Base-by-base conservation (phyloP, 768 basidiomycete genomes). In the Auricularia heimuer region DNA sequence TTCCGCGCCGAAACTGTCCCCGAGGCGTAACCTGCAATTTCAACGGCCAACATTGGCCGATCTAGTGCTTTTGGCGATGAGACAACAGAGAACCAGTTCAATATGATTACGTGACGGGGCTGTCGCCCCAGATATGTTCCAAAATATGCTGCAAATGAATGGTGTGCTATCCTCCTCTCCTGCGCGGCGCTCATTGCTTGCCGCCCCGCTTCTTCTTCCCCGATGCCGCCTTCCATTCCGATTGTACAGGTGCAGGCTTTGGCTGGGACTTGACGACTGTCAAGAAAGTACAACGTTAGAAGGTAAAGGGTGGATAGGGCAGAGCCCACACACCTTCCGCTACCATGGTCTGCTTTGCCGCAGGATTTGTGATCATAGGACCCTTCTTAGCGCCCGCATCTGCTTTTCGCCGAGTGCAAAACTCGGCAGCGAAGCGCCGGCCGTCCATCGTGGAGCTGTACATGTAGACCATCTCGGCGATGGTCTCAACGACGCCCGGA, bases 391-490 rank as follows among this genome's bases (percentile, higher is more conserved):
- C 78, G 39, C 72, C 73, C 0, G 86, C 89, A 73, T 98, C 96
- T 21, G 82, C 83, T 77, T 94, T 95, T 62, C 97, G 88, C 72
- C 85, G 91, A 67, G 81, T 83, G 63, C 94, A 85, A 71, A 92
- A 99, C 69, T 98, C 95, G 12, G 90, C 82, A 3, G 97, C 95
- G 72, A 98, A 99, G 44, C 96, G 85, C 62, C 95, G 83, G 4
- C 97, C 97, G 71, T 98, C 94, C 62, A 99, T 84, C 2, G 92
- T 98, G 24, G 94, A 91, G 68, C 93, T 96, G 72, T 90, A 94
- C 63, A 89, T 87, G 72, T 98, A 99, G 67, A 98, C 94, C 54
- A 90, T 82, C 73, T 98, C 97, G 29, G 92, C 90, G 68, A 99
- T 98, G 72, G 97, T 88, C 76, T 99, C 97, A 54, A 85, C 77